Evolutionary conservation across 768 basidiomycete genomes (phyloP), one percentile per base, ranked within the genome.

Genomic region (Pleurotus djamor): DNA sequence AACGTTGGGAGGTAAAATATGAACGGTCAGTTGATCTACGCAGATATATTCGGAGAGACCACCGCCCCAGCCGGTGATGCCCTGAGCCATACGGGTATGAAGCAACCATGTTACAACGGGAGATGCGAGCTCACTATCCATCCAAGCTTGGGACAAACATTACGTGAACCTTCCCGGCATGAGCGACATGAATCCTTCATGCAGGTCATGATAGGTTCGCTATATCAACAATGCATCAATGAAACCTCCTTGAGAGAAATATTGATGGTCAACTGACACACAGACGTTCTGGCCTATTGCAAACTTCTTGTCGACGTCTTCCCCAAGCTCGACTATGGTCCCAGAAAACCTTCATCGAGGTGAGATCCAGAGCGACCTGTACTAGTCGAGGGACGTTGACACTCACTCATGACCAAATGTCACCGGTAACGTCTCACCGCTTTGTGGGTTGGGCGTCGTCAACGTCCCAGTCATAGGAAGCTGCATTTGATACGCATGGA

Each of bases 351-450:
- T 76, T 54, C 21, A 10, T 1, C 32, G 41, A 14, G 55, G 16
- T 45, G 5, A n/a, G 34, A n/a, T 16, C 4, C n/a, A 16, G 7
- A 12, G 5, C 10, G 0, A 6, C 5, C 33, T 10, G 5, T 33
- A 4, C 13, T 16, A 7, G 14, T 7, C 14, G 49, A 14, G 34
- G 8, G 36, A 28, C 21, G 21, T 28, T 52, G 12, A n/a, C 38
- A 5, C 51, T 64, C 70, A 80, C 78, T 81, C 80, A 60, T 83
- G 81, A 0, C 80, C 80, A 37, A 82, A 67, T 4, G 73, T 76
- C 10, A 78, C 65, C 0, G 81, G 80, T 2, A 77, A 63, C 2
- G 64, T 71, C 56, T 78, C 74, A 13, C 75, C 74, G 0, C 79
- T 76, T 13, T 77, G 44, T 5, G 65, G 64, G 62, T 80, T 71